Percentiles rank a stretch among this genome's conserved stretches.
Evolutionary conservation across 768 basidiomycete genomes (phyloP).

Genomic region (Suillus clintonianus): DNA sequence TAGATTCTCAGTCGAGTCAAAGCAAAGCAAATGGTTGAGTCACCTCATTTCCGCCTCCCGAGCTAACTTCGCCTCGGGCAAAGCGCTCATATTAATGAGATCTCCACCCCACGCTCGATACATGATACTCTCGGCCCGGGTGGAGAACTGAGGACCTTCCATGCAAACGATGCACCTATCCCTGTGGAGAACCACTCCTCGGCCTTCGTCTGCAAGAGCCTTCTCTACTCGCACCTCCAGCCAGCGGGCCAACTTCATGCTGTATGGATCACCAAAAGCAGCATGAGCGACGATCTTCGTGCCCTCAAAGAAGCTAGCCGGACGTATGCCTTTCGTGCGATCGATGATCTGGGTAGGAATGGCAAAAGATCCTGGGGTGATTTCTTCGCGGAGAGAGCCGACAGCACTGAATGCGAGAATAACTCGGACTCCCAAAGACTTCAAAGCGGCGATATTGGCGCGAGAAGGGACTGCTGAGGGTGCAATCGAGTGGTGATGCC

Average conservation of each 20-base stretch:
- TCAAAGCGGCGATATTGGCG: constrained; percentile 95
- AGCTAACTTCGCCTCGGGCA: constrained; percentile 97
- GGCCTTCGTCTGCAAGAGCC: constrained; percentile 60
- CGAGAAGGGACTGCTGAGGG: constrained; percentile 83
- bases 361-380: constrained; percentile 84
- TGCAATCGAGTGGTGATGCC: constrained; percentile 71
- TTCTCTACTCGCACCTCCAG: constrained; percentile 62
- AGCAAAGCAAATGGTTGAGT: background rate
- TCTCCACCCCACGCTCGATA: constrained; percentile 92
- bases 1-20: background rate
- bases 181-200: constrained; percentile 69
- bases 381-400: constrained; percentile 91
- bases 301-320: constrained; percentile 84
- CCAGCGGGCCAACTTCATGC: constrained; percentile 61
- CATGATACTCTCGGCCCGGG: constrained; percentile 95
- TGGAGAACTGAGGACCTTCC: constrained; percentile 98
- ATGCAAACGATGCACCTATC: constrained; percentile 91
- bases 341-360: constrained; percentile 95
- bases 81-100: constrained; percentile 95
- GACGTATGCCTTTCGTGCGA: constrained; percentile 92
- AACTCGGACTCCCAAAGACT: constrained; percentile 85
- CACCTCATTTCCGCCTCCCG: constrained; percentile 93
- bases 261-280: constrained; percentile 93
- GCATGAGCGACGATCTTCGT: constrained; percentile 86
- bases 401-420: constrained; percentile 96